phyloP scores from a whole-genome alignment of 805 yeast species.

The Metschnikowia lochheadii region DNA sequence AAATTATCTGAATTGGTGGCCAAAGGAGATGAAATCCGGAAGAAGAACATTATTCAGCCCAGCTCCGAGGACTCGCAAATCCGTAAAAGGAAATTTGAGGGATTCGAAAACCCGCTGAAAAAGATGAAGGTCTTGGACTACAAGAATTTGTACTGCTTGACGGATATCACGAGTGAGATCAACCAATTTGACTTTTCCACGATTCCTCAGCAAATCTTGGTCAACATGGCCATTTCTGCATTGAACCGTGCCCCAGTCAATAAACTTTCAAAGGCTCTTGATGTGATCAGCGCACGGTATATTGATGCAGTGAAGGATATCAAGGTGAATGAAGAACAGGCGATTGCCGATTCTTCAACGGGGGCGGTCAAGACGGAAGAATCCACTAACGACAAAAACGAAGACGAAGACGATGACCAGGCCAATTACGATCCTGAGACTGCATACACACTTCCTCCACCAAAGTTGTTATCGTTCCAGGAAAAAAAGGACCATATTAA shows the following conservation, averaged over 20 bases:
- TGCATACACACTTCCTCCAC: slow-evolving; percentile 53
- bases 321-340: background rate
- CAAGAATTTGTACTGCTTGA: slow-evolving; percentile 63
- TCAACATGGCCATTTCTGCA: slow-evolving; percentile 63
- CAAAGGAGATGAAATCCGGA: slow-evolving; percentile 40
- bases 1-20: slow-evolving; percentile 28
- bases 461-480: slow-evolving; percentile 46
- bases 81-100: slow-evolving; percentile 39
- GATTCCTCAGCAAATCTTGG: slow-evolving; percentile 61
- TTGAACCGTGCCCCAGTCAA: slow-evolving; percentile 50
- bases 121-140: slow-evolving; percentile 39
- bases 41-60: slow-evolving; percentile 32
- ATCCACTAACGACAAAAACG: slow-evolving; percentile 17
- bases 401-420: slow-evolving; percentile 16
- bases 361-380: slow-evolving; percentile 16
- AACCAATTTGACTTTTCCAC: slow-evolving; percentile 66
- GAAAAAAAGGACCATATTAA: slow-evolving; percentile 57
- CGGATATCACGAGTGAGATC: slow-evolving; percentile 56
- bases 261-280: slow-evolving; percentile 59
- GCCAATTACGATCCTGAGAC: slow-evolving; percentile 38
- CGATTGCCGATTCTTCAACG: slow-evolving; percentile 1
- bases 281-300: slow-evolving; percentile 67
- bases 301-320: slow-evolving; percentile 32
- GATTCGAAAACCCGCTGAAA: slow-evolving; percentile 32
- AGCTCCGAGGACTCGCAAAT: slow-evolving; percentile 28